Evolutionary conservation across 202 grass and related monocot species (phyloP).

Genomic region (Cymbopogon flexuosus): DNA sequence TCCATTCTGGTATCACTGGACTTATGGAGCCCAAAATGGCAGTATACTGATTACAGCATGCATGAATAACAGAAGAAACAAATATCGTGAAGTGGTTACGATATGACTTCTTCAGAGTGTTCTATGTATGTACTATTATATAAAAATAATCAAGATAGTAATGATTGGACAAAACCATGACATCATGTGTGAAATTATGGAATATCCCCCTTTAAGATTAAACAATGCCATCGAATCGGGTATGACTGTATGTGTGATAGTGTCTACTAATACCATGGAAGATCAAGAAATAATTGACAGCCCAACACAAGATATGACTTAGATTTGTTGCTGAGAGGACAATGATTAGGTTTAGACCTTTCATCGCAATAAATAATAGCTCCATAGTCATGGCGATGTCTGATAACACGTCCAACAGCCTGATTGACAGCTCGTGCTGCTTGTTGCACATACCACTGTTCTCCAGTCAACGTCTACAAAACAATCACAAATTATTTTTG

Average conservation of each 20-base stretch:
- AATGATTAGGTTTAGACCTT: conserved; percentile 55
- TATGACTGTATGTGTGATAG: neutral
- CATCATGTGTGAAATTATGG: neutral
- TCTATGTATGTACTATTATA: neutral
- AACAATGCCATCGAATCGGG: neutral
- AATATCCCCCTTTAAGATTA: neutral
- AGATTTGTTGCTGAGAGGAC: conserved; percentile 5
- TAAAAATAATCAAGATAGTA: neutral
- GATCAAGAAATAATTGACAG: conserved; percentile 1
- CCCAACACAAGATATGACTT: neutral
- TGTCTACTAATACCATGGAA: neutral
- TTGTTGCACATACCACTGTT: conserved; percentile 95
- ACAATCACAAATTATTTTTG: conserved; percentile 6
- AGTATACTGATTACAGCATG: conserved; percentile 3
- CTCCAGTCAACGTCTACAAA: conserved; percentile 68
- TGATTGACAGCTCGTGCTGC: conserved; percentile 95
- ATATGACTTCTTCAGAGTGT: neutral
- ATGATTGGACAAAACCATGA: neutral
- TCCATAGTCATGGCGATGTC: conserved; percentile 90
- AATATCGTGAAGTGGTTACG: neutral
- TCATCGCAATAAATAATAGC: conserved; percentile 97
- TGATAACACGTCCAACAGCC: conserved; percentile 88
- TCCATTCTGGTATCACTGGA: neutral
- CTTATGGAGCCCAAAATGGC: neutral
- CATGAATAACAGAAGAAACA: conserved; percentile 9